Evolutionary conservation across 1,284 basidiomycete species (phyloP).

Genomic region (Microbotryum lychnidis-dioicae): DNA sequence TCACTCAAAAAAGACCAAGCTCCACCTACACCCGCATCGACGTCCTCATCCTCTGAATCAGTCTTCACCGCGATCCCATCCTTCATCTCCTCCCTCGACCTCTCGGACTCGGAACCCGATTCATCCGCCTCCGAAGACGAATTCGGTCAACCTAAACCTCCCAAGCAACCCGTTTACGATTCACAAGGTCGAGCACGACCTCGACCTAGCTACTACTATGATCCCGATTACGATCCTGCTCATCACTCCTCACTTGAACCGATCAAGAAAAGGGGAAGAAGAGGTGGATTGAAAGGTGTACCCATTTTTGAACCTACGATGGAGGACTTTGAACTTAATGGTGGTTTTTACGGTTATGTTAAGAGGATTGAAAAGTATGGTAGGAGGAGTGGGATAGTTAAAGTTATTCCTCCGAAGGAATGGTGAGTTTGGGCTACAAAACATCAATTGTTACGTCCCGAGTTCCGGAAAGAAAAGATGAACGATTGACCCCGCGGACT

Average conservation of each 20-base stretch:
- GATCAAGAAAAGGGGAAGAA: slow-evolving; percentile 25
- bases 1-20: not conserved
- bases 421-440: slow-evolving; percentile 52
- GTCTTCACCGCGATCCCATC: slow-evolving; percentile 19
- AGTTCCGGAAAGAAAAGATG: too few species aligned
- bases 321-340: slow-evolving; percentile 43
- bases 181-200: slow-evolving; percentile 19
- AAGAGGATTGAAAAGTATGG: slow-evolving; percentile 79
- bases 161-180: slow-evolving; percentile 2
- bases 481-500: too few species aligned
- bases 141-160: slow-evolving; percentile 21
- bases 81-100: slow-evolving; percentile 21
- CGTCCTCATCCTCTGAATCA: slow-evolving; percentile 1
- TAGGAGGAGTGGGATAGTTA: slow-evolving; percentile 76
- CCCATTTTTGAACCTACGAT: slow-evolving; percentile 88
- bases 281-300: slow-evolving; percentile 51
- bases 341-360: slow-evolving; percentile 82
- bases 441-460: too few species aligned
- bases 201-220: slow-evolving; percentile 31
- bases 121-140: slow-evolving; percentile 26
- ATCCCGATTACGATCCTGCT: slow-evolving; percentile 29
- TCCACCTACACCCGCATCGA: slow-evolving; percentile 8
- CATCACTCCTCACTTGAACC: slow-evolving; percentile 3
- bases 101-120: slow-evolving; percentile 17
- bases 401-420: slow-evolving; percentile 84